Evolutionary conservation across 2,329 filamentous ascomycete species (phyloP).

Genomic region (Alternaria triticimaculans): DNA sequence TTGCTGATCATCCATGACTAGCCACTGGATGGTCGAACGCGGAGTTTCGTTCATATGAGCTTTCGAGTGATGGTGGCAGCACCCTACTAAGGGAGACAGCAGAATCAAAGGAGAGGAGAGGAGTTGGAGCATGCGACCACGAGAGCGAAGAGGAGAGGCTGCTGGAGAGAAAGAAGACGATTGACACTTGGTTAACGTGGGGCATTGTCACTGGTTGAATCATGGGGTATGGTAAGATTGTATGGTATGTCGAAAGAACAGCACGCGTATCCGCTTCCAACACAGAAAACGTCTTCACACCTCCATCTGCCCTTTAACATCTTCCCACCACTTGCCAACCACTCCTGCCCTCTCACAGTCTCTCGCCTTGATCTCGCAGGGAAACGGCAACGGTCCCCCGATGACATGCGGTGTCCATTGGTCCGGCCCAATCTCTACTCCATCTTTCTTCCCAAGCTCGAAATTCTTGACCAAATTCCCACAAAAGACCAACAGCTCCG

Average conservation of each 20-base stretch:
- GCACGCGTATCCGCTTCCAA: background rate
- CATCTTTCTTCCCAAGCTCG: background rate
- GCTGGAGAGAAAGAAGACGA: background rate
- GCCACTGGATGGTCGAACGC: background rate
- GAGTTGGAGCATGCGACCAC: background rate
- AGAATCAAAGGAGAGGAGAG: background rate
- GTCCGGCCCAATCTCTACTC: background rate
- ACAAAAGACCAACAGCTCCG: background rate
- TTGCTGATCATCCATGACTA: background rate
- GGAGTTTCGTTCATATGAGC: background rate
- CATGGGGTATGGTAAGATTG: background rate
- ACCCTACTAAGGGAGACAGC: background rate
- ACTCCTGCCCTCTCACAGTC: background rate
- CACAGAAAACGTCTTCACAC: background rate
- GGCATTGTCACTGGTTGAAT: background rate
- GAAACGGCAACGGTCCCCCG: background rate
- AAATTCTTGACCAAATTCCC: background rate
- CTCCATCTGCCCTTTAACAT: background rate
- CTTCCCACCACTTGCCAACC: background rate
- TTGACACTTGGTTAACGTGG: background rate
- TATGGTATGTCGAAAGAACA: background rate
- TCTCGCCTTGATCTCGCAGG: background rate
- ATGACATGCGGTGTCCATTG: background rate
- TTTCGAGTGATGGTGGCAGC: background rate
- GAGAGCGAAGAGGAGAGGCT: background rate